Conservation (phyloP, 371 early-diverging fungal genomes). For the Mortierella sp. region DNA sequence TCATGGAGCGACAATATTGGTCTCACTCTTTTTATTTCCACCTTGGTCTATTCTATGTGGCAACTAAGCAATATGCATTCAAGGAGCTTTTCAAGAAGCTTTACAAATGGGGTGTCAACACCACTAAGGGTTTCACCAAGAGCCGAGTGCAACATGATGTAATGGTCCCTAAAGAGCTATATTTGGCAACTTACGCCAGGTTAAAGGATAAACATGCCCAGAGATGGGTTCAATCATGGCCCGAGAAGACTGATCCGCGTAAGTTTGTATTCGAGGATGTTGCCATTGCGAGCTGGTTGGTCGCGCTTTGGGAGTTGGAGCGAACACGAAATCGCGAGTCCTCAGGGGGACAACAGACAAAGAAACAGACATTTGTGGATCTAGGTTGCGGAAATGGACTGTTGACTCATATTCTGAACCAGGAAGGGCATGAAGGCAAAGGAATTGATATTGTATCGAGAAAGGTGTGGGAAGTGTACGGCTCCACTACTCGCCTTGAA, state of each 20-base stretch:
- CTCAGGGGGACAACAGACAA: not conserved
- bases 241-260: slow-evolving; percentile 84
- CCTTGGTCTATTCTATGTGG: not conserved
- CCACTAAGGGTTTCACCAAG: slow-evolving; percentile 81
- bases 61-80: slow-evolving; percentile 70
- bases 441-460: slow-evolving; percentile 86
- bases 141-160: slow-evolving; percentile 75
- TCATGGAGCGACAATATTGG: not conserved
- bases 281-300: slow-evolving; percentile 85
- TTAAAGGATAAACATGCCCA: slow-evolving; percentile 78
- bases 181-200: slow-evolving; percentile 68
- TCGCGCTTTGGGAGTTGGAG: slow-evolving; percentile 79
- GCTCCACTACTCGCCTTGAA: slow-evolving; percentile 31
- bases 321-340: slow-evolving; percentile 24
- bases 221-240: slow-evolving; percentile 70
- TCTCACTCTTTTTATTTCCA: not conserved
- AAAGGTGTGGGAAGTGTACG: slow-evolving; percentile 79
- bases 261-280: slow-evolving; percentile 92
- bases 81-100: slow-evolving; percentile 75
- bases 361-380: slow-evolving; percentile 80
- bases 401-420: slow-evolving; percentile 81
- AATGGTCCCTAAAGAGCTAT: slow-evolving; percentile 77
- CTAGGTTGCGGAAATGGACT: slow-evolving; percentile 95
- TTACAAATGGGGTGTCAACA: slow-evolving; percentile 84
- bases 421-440: slow-evolving; percentile 83